Percentiles rank a stretch among this genome's conserved stretches.
Evolutionary conservation across 2,329 filamentous ascomycete species (phyloP).

Genomic region (Onygenales sp.): DNA sequence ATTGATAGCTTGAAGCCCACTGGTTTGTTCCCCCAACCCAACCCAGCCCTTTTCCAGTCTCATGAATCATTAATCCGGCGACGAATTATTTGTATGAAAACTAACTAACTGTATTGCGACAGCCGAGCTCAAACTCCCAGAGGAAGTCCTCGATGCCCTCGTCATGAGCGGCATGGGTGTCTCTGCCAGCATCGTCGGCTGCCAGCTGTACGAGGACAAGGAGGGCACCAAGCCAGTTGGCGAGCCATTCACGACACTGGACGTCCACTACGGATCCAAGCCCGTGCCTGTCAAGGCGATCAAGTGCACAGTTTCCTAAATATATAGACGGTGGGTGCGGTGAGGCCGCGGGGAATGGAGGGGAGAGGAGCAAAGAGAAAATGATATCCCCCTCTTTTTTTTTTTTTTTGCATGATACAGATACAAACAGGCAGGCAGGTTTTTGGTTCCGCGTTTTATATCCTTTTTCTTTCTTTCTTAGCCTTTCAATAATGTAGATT

Average conservation of each 20-base stretch:
- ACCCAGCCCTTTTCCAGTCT: background rate
- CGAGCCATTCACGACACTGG: conserved; percentile 1
- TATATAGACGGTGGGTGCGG: background rate
- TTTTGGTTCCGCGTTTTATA: no score
- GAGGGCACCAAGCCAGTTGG: conserved; percentile 4
- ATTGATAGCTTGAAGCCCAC: conserved; percentile 2
- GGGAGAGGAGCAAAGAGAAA: background rate
- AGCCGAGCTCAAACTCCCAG: background rate
- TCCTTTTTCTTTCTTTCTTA: no score
- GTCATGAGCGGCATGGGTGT: conserved; percentile 2
- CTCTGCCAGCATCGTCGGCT: background rate
- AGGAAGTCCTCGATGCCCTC: conserved; percentile 5
- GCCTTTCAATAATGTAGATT: background rate
- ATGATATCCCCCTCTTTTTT: no score
- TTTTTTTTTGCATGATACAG: no score
- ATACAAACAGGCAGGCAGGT: no score
- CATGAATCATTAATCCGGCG: background rate
- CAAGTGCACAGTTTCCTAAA: background rate
- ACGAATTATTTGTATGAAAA: background rate
- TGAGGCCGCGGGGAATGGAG: conserved; percentile 7
- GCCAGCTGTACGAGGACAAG: conserved; percentile 7
- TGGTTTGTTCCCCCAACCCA: conserved; percentile 1
- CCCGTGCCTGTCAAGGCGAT: conserved; percentile 2
- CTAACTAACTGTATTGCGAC: background rate
- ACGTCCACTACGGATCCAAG: background rate